phyloP scores from a whole-genome alignment of 768 basidiomycete species.

The Russula sp. region DNA sequence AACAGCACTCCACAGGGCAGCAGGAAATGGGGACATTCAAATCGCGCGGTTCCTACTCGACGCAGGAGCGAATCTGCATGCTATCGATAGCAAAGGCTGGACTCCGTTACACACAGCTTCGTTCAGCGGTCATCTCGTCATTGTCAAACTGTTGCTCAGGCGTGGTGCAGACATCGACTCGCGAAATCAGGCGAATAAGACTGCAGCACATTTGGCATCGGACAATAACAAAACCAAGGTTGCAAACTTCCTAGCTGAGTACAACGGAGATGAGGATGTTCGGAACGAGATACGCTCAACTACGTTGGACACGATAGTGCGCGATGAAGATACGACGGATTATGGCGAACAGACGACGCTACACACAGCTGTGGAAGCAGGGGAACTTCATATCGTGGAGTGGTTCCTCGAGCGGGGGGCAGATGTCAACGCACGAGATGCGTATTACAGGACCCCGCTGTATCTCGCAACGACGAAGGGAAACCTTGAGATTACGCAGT shows the following conservation, averaged over 20 bases:
- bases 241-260: neutral
- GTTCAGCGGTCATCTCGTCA: neutral
- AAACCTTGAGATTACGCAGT: neutral
- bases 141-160: neutral
- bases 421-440: neutral
- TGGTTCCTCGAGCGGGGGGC: neutral
- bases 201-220: neutral
- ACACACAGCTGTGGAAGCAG: neutral
- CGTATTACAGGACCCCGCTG: neutral
- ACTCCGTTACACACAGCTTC: neutral
- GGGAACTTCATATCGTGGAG: neutral
- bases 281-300: neutral
- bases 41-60: neutral
- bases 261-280: neutral
- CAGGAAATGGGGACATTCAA: neutral
- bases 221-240: neutral
- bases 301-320: neutral
- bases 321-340: neutral
- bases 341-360: neutral
- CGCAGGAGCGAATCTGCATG: neutral
- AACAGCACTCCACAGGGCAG: neutral
- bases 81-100: neutral
- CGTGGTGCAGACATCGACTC: neutral
- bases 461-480: neutral
- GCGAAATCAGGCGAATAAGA: neutral